A percentile compares a stretch with the other conserved stretches of the same genome.
Evolutionary conservation across 371 early-diverging fungal genomes (phyloP).

Genomic region (Syncephalastrum monosporum): DNA sequence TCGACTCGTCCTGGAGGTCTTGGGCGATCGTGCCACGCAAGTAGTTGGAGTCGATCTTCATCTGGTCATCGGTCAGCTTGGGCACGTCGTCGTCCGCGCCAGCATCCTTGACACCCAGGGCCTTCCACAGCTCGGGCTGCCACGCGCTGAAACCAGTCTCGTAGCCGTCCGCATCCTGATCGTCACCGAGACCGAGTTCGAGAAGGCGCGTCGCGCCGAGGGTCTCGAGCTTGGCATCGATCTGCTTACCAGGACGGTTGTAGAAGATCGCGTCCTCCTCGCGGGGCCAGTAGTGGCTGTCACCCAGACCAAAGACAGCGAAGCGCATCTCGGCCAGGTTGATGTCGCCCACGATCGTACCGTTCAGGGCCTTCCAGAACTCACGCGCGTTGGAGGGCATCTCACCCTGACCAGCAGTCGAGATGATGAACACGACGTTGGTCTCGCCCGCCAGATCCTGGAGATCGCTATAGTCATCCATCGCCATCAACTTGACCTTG

Average conservation of each 20-base stretch:
- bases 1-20: constrained; percentile 78
- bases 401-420: constrained; percentile 96
- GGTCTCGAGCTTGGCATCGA: constrained; percentile 75
- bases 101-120: constrained; percentile 69
- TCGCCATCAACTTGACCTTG: constrained; percentile 68
- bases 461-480: constrained; percentile 76
- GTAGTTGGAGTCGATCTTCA: constrained; percentile 87
- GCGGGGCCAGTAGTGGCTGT: constrained; percentile 94
- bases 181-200: constrained; percentile 81
- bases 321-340: constrained; percentile 68
- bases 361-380: constrained; percentile 77
- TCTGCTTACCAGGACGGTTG: constrained; percentile 85
- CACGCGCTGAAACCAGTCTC: constrained; percentile 79
- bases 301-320: constrained; percentile 90
- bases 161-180: constrained; percentile 90
- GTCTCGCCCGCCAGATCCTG: constrained; percentile 78
- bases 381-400: constrained; percentile 88
- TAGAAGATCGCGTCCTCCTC: constrained; percentile 87
- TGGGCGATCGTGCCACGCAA: constrained; percentile 89
- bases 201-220: constrained; percentile 71
- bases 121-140: constrained; percentile 81
- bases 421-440: constrained; percentile 73
- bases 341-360: constrained; percentile 54
- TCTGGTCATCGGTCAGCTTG: constrained; percentile 82
- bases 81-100: constrained; percentile 69